Base-by-base conservation (phyloP, 208 protist species). In the Wallacemonas rigidus region DNA sequence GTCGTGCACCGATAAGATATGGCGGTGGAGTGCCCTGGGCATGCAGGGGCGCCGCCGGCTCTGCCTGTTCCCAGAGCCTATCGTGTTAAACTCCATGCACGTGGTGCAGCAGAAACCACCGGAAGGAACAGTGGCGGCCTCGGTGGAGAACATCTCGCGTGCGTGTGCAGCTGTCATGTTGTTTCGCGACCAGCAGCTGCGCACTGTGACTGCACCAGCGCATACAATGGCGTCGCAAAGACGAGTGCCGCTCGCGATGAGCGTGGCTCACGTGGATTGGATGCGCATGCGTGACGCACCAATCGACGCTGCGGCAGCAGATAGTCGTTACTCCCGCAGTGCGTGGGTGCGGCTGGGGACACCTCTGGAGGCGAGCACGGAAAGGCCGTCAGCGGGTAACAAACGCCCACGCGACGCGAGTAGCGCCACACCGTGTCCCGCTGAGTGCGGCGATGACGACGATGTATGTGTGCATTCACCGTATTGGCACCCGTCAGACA, bases 1-100 rank as follows among this genome's bases (percentile, higher is more conserved):
- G 94, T 95, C 89, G 17, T 98, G 94, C 79, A 90, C 82, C 1
- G 94, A 98, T 74, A 98, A 98, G 65, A 71, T 98, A 38, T 87
- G 87, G 76, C 81, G 86, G 45, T 98, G 94, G 92, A 72, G 63
- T 56, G 69, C 74, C 50, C 43, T 88, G 41, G 94, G 94, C 26
- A 43, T 97, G 56, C 87, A 94, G 71, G 91, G 91, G 6, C 39
- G 72, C 35, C 77, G 87, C 17, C 77, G 83, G 14, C 61, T 67
- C 2, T 12, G 47, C 8, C 39, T 95, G 9, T 83, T 85, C 54
- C 77, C 80, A 1, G 36, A 54, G 12, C 82, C 81, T n/a, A 81
- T 95, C 9, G 75, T 55, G 1, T 48, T 95, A 36, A 38, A 26
- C 36, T 77, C 72, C 1, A 60, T 91, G 39, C 81, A 87, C 51